Conservation (phyloP, 2,329 filamentous ascomycete species). For the Trichoderma sp. region DNA sequence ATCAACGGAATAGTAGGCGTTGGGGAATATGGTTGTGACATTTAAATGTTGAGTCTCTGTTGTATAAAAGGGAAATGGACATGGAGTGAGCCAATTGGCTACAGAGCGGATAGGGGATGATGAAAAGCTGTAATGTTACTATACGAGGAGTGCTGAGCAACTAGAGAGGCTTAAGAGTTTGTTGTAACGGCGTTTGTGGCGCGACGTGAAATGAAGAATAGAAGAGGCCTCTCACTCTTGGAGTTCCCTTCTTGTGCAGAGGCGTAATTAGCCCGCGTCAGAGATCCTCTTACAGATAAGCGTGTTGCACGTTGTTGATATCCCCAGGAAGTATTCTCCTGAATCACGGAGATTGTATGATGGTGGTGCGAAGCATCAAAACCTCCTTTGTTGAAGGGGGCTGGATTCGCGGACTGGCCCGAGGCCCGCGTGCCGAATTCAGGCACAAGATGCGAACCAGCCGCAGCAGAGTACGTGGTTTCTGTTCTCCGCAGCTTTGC, state of each 20-base stretch:
- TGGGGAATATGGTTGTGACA: neutral
- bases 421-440: neutral
- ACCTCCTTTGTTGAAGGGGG: neutral
- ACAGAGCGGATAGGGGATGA: neutral
- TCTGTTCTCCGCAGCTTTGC: neutral
- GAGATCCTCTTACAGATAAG: neutral
- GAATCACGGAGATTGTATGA: neutral
- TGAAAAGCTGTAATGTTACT: neutral
- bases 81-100: neutral
- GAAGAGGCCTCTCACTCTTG: neutral
- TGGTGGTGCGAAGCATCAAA: neutral
- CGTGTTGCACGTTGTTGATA: neutral
- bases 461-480: neutral
- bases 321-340: neutral
- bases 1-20: neutral
- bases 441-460: slow-evolving; percentile 13
- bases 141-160: neutral
- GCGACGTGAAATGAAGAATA: neutral
- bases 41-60: neutral
- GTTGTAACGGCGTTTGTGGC: neutral
- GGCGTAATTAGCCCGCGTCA: neutral
- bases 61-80: neutral
- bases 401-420: neutral
- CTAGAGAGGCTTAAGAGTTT: neutral
- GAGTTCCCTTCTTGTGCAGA: neutral